Percentiles rank a stretch among this genome's conserved stretches.
Evolutionary conservation across 805 yeast species (phyloP).

Genomic region (Yarrowia hollandica): DNA sequence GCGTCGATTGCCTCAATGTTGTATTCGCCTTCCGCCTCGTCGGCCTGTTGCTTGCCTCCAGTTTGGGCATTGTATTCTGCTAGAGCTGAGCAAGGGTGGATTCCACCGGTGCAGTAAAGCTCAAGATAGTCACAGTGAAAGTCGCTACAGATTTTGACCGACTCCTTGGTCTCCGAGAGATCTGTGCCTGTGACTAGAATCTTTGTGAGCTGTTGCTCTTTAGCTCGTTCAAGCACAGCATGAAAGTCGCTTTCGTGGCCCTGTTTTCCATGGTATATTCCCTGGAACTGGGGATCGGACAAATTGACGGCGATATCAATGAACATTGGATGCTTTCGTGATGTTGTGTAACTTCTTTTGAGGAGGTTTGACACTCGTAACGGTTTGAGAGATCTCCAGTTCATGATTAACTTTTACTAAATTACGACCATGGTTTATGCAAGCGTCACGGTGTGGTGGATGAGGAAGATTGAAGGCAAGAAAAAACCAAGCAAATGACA

Average conservation of each 20-base stretch:
- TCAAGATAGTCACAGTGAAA: conserved; percentile 38
- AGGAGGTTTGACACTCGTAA: not conserved
- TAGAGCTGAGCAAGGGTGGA: conserved; percentile 87
- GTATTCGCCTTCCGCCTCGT: conserved; percentile 33
- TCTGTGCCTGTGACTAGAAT: conserved; percentile 85
- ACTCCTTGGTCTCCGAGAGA: conserved; percentile 61
- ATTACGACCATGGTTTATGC: not conserved
- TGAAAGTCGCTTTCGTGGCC: conserved; percentile 69
- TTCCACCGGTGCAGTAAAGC: conserved; percentile 78
- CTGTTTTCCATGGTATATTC: conserved; percentile 68
- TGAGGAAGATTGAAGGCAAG: too few species aligned
- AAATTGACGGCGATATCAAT: conserved; percentile 67
- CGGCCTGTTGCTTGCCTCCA: conserved; percentile 33
- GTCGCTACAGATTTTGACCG: conserved; percentile 54
- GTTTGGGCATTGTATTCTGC: conserved; percentile 47
- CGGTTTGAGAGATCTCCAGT: not conserved
- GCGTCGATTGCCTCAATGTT: conserved; percentile 35
- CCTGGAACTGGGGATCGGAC: conserved; percentile 86
- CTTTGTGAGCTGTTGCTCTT: conserved; percentile 59
- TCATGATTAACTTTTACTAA: conserved; percentile 12
- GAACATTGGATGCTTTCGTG: conserved; percentile 9
- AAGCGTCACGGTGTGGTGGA: too few species aligned
- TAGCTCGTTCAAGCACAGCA: conserved; percentile 66
- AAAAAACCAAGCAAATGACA: too few species aligned
- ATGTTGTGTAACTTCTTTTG: conserved; percentile 2